Evolutionary conservation across 2,329 filamentous ascomycete genomes (phyloP).

Genomic region (Penicillium hordei): DNA sequence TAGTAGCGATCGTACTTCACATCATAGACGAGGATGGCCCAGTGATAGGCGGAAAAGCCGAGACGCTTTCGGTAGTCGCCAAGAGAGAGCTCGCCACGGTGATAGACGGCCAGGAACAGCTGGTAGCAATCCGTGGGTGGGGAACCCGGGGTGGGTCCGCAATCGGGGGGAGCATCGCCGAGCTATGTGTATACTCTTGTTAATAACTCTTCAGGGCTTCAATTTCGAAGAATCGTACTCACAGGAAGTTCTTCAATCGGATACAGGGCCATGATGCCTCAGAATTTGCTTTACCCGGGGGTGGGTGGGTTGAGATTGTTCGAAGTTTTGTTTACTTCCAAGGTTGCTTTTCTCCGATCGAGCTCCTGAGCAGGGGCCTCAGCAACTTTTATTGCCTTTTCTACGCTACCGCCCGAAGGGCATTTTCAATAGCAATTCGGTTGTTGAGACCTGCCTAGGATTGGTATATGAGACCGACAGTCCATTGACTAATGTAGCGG

Average conservation of each 20-base stretch:
- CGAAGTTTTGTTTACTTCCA: background rate
- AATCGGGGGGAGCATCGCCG: background rate
- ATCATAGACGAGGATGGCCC: conserved; percentile 2
- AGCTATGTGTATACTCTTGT: background rate
- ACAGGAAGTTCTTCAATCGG: background rate
- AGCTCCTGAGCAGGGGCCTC: background rate
- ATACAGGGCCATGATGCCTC: background rate
- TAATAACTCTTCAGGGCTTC: background rate
- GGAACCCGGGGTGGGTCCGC: too few species aligned
- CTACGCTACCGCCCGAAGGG: background rate
- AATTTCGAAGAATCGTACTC: background rate
- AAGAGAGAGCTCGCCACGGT: conserved; percentile 6
- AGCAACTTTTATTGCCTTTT: background rate
- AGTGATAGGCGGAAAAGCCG: conserved; percentile 9
- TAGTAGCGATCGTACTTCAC: background rate
- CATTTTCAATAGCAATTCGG: background rate
- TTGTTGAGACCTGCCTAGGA: background rate
- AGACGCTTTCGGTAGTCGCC: conserved; percentile 1
- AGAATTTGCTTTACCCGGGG: too few species aligned
- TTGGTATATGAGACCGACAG: too few species aligned
- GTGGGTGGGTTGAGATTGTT: background rate
- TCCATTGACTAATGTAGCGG: background rate
- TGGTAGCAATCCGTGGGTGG: background rate
- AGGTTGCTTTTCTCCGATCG: background rate
- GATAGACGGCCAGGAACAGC: conserved; percentile 2